Evolutionary conservation across 768 basidiomycete species (phyloP), one percentile per base, ranked within the genome.

Genomic region (Leccinellum albellum): DNA sequence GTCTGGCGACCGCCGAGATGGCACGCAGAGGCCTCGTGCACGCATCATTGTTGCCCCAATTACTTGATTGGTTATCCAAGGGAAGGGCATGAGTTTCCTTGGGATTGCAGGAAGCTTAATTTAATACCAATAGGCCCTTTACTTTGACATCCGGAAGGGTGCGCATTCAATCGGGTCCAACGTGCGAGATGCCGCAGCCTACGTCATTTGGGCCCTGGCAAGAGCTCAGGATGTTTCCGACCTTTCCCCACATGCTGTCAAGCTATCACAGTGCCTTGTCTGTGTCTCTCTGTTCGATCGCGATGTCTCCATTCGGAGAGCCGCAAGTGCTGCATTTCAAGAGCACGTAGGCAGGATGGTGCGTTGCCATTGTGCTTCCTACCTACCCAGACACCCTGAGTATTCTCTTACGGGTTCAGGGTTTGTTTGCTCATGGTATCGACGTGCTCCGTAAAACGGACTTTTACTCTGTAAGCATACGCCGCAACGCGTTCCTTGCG

Each of bases 251-350:
- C 82, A 88, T 68, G 82, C 89, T 6, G 70, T 75, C 4, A 74
- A 77, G 47, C 80, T 98, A 21, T 89, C 95, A 6, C 82, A 78
- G 45, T 75, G 76, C 31, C 80, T 98, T 57, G 84, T 87, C n/a
- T 82, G 83, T 23, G 89, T 92, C 24, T 85, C 96, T 1, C 75
- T 93, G 29, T 95, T 85, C 68, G 97, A 99, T 75, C 83, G 97
- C 31, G 97, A 99, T 72, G 85, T 98, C 28, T 91, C 93, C 59
- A 94, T 99, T 54, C 82, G 97, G 24, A 78, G 97, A 62, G 96
- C 97, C 14, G 95, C 95, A 13, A 98, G 96, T 71, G 97, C 97
- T 17, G 92, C 95, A 13, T 98, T 92, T 70, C 97, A 99, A 73
- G 97, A 99, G 75, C 88, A 89, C 66, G 97, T 98, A 37, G 97